Percentiles rank a stretch among this genome's conserved stretches.
phyloP scores from a whole-genome alignment of 2,329 filamentous ascomycete genomes.

The Boeremia lycopersici region DNA sequence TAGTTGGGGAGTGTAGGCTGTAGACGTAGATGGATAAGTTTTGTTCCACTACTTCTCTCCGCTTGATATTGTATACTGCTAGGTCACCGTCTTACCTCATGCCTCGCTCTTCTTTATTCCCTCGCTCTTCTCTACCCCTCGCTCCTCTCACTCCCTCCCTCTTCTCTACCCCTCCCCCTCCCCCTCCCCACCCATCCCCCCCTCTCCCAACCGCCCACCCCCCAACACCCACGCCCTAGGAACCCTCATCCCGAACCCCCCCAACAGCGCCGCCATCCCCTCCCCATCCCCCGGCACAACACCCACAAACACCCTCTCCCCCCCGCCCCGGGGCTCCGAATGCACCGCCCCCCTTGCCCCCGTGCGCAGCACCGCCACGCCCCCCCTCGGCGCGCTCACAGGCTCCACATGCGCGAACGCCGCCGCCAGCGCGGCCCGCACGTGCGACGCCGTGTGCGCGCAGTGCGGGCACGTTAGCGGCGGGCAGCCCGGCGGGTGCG shows the following conservation, averaged over 20 bases:
- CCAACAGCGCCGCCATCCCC: conserved; percentile 39
- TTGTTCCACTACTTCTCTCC: too few relatives aligned
- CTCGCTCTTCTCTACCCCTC: background rate
- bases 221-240: conserved; percentile 19
- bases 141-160: too few relatives aligned
- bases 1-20: background rate
- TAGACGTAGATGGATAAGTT: background rate
- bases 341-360: conserved; percentile 54
- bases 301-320: conserved; percentile 47
- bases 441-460: too few relatives aligned
- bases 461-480: too few relatives aligned
- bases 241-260: conserved; percentile 40
- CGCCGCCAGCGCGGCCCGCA: conserved; percentile 23
- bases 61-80: too few relatives aligned
- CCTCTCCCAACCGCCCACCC: background rate
- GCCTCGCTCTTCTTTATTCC: background rate
- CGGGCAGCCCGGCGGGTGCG: conserved; percentile 53
- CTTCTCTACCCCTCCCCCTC: too few relatives aligned
- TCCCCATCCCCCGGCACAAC: conserved; percentile 43
- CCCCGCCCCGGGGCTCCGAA: conserved; percentile 42
- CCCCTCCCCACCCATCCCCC: background rate
- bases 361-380: conserved; percentile 51
- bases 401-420: conserved; percentile 25
- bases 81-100: background rate
- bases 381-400: conserved; percentile 24